Conservation (phyloP, 1,284 basidiomycete genomes). For the Rhodotorula sp. region DNA sequence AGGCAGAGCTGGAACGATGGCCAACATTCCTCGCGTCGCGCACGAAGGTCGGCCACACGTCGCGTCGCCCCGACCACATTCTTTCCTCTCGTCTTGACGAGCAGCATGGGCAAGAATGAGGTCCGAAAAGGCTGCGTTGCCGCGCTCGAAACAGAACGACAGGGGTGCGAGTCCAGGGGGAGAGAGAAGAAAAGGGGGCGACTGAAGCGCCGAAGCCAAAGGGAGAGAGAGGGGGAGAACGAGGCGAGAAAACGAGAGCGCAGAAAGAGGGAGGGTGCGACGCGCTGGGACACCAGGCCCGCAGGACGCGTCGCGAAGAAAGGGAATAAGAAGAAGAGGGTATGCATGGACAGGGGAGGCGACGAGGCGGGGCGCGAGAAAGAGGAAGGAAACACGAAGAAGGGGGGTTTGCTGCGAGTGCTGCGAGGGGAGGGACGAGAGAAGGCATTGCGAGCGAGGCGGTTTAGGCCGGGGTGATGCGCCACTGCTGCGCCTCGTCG, state of each 20-base stretch:
- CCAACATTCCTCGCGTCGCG: not conserved
- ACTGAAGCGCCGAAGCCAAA: too few relatives aligned
- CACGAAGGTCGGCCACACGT: not conserved
- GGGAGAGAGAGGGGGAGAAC: not conserved
- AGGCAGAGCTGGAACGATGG: too few relatives aligned
- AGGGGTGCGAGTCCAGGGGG: not conserved
- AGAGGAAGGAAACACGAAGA: not conserved
- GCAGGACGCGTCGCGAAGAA: too few relatives aligned
- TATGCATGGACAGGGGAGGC: not conserved
- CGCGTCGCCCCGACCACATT: not conserved
- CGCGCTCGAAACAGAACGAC: not conserved
- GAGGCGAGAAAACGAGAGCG: not conserved
- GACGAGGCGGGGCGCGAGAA: not conserved
- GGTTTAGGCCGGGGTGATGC: conserved; percentile 21
- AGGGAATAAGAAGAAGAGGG: not conserved
- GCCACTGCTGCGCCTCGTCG: conserved; percentile 29
- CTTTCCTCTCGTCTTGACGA: not conserved
- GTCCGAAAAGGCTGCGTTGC: not conserved
- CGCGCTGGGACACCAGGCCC: too few relatives aligned
- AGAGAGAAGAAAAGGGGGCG: not conserved
- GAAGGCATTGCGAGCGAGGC: too few relatives aligned
- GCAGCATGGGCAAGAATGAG: not conserved
- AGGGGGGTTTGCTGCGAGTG: not conserved
- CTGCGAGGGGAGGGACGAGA: not conserved
- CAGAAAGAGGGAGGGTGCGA: too few relatives aligned